Evolutionary conservation across 2,329 filamentous ascomycete genomes (phyloP), one percentile per base, ranked within the genome.

Genomic region (Chaetomiaceae sp.): DNA sequence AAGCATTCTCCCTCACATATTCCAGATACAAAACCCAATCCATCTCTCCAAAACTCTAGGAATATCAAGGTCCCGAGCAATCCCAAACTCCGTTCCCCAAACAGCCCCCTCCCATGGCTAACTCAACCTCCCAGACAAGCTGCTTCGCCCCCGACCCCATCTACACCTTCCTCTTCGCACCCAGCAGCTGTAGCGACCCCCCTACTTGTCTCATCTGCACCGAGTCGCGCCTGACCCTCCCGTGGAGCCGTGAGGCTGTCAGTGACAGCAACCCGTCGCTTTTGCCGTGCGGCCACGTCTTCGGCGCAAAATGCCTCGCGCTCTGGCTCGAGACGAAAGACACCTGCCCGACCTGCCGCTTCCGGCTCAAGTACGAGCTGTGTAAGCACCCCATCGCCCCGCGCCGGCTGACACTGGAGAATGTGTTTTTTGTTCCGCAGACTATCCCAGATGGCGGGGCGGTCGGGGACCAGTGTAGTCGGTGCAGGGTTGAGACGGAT

Each of bases 261-360:
- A 17, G 17, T 2, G 44, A 53, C 39, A 53, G 20, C 23, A 12
- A 40, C n/a, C 45, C 51, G 6, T 20, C 9, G 17, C 33, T 54
- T 1, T 33, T 54, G 6, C 51, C 51, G 12, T 54, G 51, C 38
- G 51, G 51, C 14, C 51, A 54, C 39, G 39, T 49, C 38, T 49
- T 54, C 33, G 51, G 45, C 39, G 14, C 4, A 19, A 2, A 6
- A 9, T 54, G 45, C 46, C 51, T 54, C 20, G 8, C n/a, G 6
- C 2, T 9, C 14, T 53, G 44, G 51, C 51, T 53, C 27, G 3
- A n/a, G 1, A 22, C n/a, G 4, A n/a, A 48, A 31, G 37, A 40
- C 44, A 42, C 34, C 1, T 55, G 53, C 37, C 53, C 53, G 8
- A n/a, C 20, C 14, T 55, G 53, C 42, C 47, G 47, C 11, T 55